Evolutionary conservation across 2,329 filamentous ascomycete genomes (phyloP).

Genomic region (Talaromyces sp.): DNA sequence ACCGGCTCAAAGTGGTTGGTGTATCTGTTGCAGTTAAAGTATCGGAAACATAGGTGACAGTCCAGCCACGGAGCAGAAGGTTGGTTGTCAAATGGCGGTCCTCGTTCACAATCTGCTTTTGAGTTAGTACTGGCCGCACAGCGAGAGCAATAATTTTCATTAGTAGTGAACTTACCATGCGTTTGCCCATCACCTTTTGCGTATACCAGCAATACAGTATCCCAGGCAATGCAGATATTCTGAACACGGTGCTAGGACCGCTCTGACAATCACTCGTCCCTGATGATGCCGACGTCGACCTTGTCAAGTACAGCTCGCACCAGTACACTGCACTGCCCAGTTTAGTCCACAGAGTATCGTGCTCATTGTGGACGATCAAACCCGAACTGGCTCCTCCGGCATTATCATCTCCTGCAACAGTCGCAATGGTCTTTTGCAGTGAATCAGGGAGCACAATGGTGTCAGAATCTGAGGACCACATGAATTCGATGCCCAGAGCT

Average conservation of each 20-base stretch:
- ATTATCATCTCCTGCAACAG: slow-evolving; percentile 27
- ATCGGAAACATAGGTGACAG: slow-evolving; percentile 30
- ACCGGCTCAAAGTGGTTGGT: slow-evolving; percentile 30
- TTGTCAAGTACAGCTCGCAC: slow-evolving; percentile 32
- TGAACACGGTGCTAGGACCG: slow-evolving; percentile 34
- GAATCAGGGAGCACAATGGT: slow-evolving; percentile 29
- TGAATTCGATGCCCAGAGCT: slow-evolving; percentile 28
- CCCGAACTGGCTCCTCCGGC: slow-evolving; percentile 32
- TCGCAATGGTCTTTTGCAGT: slow-evolving; percentile 25
- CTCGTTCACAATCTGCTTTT: slow-evolving; percentile 32
- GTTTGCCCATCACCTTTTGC: slow-evolving; percentile 31
- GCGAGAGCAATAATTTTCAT: neutral
- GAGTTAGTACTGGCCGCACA: neutral
- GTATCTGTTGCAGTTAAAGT: slow-evolving; percentile 35
- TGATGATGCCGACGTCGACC: slow-evolving; percentile 27
- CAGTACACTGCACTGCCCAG: slow-evolving; percentile 32
- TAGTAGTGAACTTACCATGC: slow-evolving; percentile 22
- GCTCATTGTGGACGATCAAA: slow-evolving; percentile 31
- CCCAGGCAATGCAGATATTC: slow-evolving; percentile 26
- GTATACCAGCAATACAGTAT: slow-evolving; percentile 35
- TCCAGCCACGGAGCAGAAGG: slow-evolving; percentile 31
- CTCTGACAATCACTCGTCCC: slow-evolving; percentile 34
- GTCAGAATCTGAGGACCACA: slow-evolving; percentile 37
- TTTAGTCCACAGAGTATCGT: slow-evolving; percentile 27
- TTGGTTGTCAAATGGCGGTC: slow-evolving; percentile 37